Percentiles rank a stretch among this genome's conserved stretches.
Conservation (phyloP, 768 basidiomycete genomes). For the Nidularia pulvinata region DNA sequence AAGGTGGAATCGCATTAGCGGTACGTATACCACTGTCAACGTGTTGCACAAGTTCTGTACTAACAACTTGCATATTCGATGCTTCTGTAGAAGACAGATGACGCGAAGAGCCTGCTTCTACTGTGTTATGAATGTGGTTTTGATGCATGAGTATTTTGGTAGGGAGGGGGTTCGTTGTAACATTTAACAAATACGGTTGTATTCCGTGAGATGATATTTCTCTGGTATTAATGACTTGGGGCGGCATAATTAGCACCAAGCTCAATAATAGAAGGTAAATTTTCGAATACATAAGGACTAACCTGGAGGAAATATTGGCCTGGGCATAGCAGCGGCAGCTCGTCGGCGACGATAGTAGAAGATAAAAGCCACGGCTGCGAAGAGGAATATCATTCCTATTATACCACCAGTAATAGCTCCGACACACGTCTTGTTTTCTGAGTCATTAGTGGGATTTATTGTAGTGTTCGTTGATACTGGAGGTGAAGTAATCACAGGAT, state of each 20-base stretch:
- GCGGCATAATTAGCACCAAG: neutral
- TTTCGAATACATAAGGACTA: neutral
- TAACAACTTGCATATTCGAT: neutral
- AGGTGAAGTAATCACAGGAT: constrained; percentile 9
- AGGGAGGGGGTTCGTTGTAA: neutral
- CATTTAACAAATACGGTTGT: neutral
- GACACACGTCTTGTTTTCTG: constrained; percentile 5
- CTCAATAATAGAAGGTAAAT: neutral
- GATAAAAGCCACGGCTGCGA: neutral
- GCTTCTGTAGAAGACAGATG: too few relatives aligned
- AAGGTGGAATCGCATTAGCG: constrained; percentile 2
- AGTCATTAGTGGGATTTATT: too few relatives aligned
- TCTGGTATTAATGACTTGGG: neutral
- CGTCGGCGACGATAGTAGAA: neutral
- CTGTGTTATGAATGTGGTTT: neutral
- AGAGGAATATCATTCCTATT: neutral
- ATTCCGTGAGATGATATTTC: neutral
- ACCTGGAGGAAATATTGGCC: neutral
- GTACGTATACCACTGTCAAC: constrained; percentile 23
- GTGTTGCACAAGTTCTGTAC: constrained; percentile 14
- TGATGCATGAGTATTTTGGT: neutral
- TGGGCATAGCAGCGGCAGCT: neutral
- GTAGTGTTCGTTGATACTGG: neutral
- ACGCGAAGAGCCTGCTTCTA: too few relatives aligned
- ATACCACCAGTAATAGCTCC: constrained; percentile 26